Percentiles rank a stretch among this genome's conserved stretches.
Evolutionary conservation across 176 grass and related monocot species (phyloP).

Genomic region (Guadua angustifolia): DNA sequence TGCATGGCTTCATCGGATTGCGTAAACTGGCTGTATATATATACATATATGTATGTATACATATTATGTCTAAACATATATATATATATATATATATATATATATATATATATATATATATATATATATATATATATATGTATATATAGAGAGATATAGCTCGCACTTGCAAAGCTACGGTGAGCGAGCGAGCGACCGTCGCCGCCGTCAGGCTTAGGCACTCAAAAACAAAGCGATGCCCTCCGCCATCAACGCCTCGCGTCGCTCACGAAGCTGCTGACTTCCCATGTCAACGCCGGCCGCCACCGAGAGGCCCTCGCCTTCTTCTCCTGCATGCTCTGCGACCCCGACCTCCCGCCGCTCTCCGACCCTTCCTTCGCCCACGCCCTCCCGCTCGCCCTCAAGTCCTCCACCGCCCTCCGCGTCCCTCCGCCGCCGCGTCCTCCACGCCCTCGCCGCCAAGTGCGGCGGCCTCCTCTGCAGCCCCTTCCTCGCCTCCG

Average conservation of each 20-base stretch:
- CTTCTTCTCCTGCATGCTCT: conserved; percentile 62
- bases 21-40: too few relatives aligned
- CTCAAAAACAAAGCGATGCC: conserved; percentile 32
- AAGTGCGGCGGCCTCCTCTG: conserved; percentile 54
- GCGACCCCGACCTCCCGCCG: conserved; percentile 52
- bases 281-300: conserved; percentile 53
- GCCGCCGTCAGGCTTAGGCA: neutral
- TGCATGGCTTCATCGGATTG: too few relatives aligned
- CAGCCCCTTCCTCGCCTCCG: conserved; percentile 59
- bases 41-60: too few relatives aligned
- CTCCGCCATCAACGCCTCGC: conserved; percentile 52
- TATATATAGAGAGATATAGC: too few relatives aligned
- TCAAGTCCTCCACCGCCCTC: conserved; percentile 70
- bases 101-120: too few relatives aligned
- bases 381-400: conserved; percentile 56
- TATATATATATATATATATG: too few relatives aligned
- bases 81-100: too few relatives aligned
- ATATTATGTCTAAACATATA: too few relatives aligned
- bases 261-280: conserved; percentile 55
- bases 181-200: neutral
- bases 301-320: conserved; percentile 59
- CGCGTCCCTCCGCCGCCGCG: conserved; percentile 31
- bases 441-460: conserved; percentile 46
- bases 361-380: conserved; percentile 64
- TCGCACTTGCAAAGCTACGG: too few relatives aligned